Base-by-base conservation (phyloP, 495 filamentous ascomycete genomes). In the Tetracladium setigerum region DNA sequence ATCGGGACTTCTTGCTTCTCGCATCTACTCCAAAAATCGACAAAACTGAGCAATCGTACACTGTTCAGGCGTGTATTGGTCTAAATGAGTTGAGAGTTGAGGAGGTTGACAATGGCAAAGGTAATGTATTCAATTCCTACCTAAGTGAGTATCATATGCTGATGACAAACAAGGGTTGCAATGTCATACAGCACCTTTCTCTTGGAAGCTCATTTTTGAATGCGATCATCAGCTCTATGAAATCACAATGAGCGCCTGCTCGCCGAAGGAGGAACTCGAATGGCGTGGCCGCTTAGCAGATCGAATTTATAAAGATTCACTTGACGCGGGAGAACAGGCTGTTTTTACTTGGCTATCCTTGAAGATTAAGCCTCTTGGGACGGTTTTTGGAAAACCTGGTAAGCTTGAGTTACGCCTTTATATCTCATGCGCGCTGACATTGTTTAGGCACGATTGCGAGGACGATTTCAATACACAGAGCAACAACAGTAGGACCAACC, bases 181-280 rank as follows among this genome's bases (percentile, higher is more conserved):
- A 66, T 96, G 89, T 59, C 79, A 91, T 57, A 86, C 82, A 15
- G 88, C 86, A 16, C 79, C 82, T 11, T 87, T 87, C 61, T 89
- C 89, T 2, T 97, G 90, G 91, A 98, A 96, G 62, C 60, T 96
- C n/a, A 69, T 86, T 13, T 96, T 97, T 54, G 83, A 90, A 55
- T 74, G 78, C 35, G 73, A 83, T 37, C 74, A 86, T 50, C 80
- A 83, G 34, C 74, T 86, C 15, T 92, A 83, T 60, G 92, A 97
- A 65, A 58, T 95, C 27, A 81, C 95, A 16, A 70, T 95, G 57
- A 95, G 86, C 57, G 91, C 89, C 33, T 95, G 89, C 52, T 91
- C 87, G 0, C 74, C 79, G 4, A 76, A 71, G 41, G 92, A 98
- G 57, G 87, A 94, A 62, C 68, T 76, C 41, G 72, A 82, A 50